These are phyloP conservation scores for Rhodotorula diobovata DNA, from an alignment of 768 basidiomycete species.

Conservation along the genomic window DNA sequence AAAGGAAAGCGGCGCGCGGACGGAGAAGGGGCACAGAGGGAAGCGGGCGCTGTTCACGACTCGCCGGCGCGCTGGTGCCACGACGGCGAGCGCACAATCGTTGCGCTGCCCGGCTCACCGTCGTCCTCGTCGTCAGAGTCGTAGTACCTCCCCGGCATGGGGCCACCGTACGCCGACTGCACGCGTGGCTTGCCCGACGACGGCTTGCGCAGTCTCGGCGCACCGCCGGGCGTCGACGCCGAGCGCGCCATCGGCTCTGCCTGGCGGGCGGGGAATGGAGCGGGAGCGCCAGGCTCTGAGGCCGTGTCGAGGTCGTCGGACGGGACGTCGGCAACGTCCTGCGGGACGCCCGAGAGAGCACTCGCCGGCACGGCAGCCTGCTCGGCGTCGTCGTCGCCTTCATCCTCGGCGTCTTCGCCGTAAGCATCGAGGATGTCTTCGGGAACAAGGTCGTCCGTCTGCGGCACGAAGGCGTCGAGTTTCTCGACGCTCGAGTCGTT, in stretches of 20 bases:
- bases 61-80: background rate
- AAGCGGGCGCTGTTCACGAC: background rate
- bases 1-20: too few relatives aligned
- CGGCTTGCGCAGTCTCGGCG: background rate
- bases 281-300: background rate
- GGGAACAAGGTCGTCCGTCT: conserved; percentile 16
- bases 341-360: background rate
- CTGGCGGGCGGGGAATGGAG: background rate
- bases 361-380: background rate
- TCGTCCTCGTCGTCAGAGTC: conserved; percentile 17
- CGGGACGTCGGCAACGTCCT: background rate
- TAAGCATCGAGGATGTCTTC: conserved; percentile 27
- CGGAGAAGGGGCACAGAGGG: too few relatives aligned
- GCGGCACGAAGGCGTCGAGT: conserved; percentile 24
- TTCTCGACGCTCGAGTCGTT: background rate
- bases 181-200: background rate
- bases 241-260: conserved; percentile 12
- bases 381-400: background rate
- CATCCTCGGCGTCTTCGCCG: conserved; percentile 3
- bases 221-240: background rate
- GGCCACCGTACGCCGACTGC: conserved; percentile 10
- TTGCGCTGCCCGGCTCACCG: conserved; percentile 14
- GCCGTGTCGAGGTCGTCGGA: conserved; percentile 1
- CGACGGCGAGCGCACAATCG: conserved; percentile 8
- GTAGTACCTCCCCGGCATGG: conserved; percentile 19